Percentiles rank a stretch among this genome's conserved stretches.
These are phyloP conservation scores for Pleurozium schreberi DNA, from an alignment of 225 moss, liverwort and hornwort genomes.

Conservation along the genomic window DNA sequence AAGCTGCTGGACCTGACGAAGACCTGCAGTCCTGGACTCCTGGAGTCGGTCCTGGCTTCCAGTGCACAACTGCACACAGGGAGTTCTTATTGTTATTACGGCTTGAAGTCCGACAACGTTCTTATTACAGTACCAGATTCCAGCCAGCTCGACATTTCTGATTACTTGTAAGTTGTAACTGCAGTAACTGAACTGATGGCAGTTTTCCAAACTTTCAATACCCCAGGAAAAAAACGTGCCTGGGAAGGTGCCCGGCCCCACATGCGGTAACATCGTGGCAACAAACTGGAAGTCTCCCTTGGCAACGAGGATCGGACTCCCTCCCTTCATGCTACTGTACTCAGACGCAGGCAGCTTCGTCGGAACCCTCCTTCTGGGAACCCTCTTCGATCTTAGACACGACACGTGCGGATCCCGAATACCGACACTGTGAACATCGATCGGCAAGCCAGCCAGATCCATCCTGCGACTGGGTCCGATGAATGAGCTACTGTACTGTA, in stretches of 20 bases:
- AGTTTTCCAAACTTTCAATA: background rate
- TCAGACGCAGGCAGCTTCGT: background rate
- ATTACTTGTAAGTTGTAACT: no score
- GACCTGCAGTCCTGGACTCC: background rate
- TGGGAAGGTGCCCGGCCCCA: no score
- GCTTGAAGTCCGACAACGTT: background rate
- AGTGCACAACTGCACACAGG: no score
- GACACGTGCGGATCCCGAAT: background rate
- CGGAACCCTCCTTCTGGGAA: background rate
- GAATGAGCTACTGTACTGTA: no score
- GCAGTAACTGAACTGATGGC: no score
- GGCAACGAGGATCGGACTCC: background rate
- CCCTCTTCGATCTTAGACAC: background rate
- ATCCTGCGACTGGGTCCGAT: no score
- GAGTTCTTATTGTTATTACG: no score
- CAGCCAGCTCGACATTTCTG: background rate
- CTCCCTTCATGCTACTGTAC: background rate
- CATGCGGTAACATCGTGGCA: background rate
- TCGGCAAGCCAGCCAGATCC: no score
- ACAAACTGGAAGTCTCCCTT: background rate
- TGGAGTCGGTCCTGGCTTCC: no score
- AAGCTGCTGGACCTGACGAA: background rate
- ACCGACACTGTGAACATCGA: background rate
- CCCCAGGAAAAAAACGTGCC: background rate
- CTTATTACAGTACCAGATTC: no score